These are phyloP conservation scores for Fagopyrum esculentum DNA, from an alignment of 148 eudicot genomes.

Conservation along the genomic window DNA sequence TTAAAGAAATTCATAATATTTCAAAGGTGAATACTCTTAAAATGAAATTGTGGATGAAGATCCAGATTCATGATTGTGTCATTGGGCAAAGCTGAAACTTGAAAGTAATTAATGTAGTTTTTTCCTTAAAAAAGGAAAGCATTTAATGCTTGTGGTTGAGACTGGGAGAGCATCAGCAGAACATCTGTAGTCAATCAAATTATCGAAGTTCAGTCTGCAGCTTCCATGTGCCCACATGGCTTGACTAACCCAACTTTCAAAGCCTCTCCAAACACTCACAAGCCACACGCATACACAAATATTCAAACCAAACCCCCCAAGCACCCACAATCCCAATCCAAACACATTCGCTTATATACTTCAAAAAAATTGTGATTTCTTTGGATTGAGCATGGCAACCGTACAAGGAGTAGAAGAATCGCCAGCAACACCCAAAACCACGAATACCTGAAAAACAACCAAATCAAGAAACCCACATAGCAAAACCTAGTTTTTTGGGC, in stretches of 20 bases:
- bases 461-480: background rate
- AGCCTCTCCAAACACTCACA: background rate
- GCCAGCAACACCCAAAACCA: background rate
- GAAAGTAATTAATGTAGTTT: background rate
- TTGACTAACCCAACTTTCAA: background rate
- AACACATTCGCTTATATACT: background rate
- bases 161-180: background rate
- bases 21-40: no score
- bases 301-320: background rate
- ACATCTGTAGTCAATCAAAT: constrained; percentile 10
- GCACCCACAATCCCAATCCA: background rate
- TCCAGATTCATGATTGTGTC: no score
- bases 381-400: background rate
- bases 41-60: no score
- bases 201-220: background rate
- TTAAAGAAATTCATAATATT: no score
- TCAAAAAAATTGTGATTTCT: background rate
- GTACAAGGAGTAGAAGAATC: background rate
- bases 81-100: no score
- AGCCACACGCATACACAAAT: background rate
- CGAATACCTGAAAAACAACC: background rate
- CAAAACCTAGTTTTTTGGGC: background rate
- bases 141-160: background rate
- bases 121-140: background rate
- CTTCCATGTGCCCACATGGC: constrained; percentile 12